Base-by-base conservation (phyloP, 2,329 filamentous ascomycete species). In the Zelopaecilomyces penicillatus region DNA sequence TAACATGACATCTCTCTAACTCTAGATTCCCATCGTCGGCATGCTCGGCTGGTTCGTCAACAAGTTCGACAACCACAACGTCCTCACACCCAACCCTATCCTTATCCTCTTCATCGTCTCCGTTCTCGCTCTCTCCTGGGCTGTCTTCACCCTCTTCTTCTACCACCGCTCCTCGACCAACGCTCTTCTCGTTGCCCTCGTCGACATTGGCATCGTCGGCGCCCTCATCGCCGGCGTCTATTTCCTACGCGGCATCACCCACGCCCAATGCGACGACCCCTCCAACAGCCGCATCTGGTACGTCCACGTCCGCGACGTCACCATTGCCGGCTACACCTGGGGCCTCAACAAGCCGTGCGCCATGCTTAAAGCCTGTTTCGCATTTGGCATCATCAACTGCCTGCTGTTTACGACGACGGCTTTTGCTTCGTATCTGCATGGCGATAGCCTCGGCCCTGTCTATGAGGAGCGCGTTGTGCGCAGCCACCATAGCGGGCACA, bases 291-390 rank as follows among this genome's bases (percentile, higher is more conserved):
- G 69, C 39, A 57, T 65, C 26, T 80, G 80, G 63, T 75, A 74
- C 54, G 60, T 77, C 43, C 71, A 73, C 40, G 70, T 89, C 37
- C 83, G 83, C 9, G 69, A 75, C 9, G 77, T 87, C 30, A 70
- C 66, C 51, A 77, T 77, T 37, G 68, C 65, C 30, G 63, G 75
- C 32, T 71, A 71, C 39, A 66, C 66, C 42, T 73, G 79, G 35
- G 64, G 74, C 43, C 64, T 82, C 33, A 74, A 87, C 65, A 91
- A 91, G 73, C 79, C 80, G 5, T 97, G 91, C 67, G 78, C 84
- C 41, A 93, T 96, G 87, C 78, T 95, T 59, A 97, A 96, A 76
- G 85, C 90, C 1, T 76, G 74, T 53, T 97, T 88, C 67, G 91
- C 88, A 3, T 82, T 96, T 54, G 88, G 79, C 40, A 96, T 97